Base-by-base conservation (phyloP, 306 rosid genomes). In the Gillenia trifoliata region DNA sequence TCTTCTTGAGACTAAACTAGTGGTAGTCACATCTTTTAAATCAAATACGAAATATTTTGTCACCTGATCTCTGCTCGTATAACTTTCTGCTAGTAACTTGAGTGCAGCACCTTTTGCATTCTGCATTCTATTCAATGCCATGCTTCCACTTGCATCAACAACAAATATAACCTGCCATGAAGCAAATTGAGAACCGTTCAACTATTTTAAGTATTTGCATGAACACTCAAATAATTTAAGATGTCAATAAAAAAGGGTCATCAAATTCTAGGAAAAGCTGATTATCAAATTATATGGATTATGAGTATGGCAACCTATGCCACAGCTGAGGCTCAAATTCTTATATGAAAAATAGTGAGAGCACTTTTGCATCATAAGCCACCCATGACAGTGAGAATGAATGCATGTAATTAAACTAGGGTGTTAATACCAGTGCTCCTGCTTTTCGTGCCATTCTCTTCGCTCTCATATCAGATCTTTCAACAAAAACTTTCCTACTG, bases 51-150 rank as follows among this genome's bases (percentile, higher is more conserved):
- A 68, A 29, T 17, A 30, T 30, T 76, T 25, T 80, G 69, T 80
- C 73, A 91, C 98, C 97, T 91, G 97, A 82, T 94, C 96, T 84
- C 98, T 86, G 92, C 97, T 94, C 64, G 98, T 94, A 77, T 94
- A 94, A 77, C 98, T 94, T 79, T 94, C 98, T 26, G 98, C 98
- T 56, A 94, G 88, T 85, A 91, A 83, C 85, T 94, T 94, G 30
- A 90, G 96, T n/a, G 97, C 97, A 8, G 96, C 98, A 79, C 98
- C 98, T 83, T 94, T 91, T 64, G 98, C 98, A 88, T 94, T 94
- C 82, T 94, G 97, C 98, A 94, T 94, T 74, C 98, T 85, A 83
- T 94, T 91, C 82, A 94, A 80, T 68, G 97, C 98, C 98, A 94
- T 91, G 85, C 98, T 94, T 78, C 98, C 98, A 81, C 98, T 94